A percentile compares a stretch with the other conserved stretches of the same genome.
phyloP scores from a whole-genome alignment of 192 early-diverging fungal genomes.

The Coemansia sp. region DNA sequence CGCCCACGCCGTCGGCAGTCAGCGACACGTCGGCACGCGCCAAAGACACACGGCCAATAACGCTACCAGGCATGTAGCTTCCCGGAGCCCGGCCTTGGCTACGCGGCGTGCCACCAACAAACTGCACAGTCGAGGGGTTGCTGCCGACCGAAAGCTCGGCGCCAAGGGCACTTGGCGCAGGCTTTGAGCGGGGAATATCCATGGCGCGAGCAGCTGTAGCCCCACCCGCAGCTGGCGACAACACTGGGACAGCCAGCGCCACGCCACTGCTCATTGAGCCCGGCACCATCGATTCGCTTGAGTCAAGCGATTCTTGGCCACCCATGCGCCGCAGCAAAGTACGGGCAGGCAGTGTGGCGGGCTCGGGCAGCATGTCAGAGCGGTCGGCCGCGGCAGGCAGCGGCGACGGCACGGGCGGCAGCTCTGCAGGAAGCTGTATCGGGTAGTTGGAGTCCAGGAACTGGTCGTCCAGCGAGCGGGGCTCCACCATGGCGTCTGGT shows the following conservation, averaged over 20 bases:
- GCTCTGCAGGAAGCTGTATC: constrained; percentile 49
- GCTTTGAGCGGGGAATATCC: constrained; percentile 21
- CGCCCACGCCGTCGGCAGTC: constrained; percentile 48
- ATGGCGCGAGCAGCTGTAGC: constrained; percentile 6
- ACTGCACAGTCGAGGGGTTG: constrained; percentile 10
- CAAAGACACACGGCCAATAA: constrained; percentile 45
- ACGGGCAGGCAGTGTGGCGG: constrained; percentile 41
- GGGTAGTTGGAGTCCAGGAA: constrained; percentile 50
- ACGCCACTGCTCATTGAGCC: constrained; percentile 1
- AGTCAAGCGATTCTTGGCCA: constrained; percentile 5
- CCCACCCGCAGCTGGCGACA: neutral
- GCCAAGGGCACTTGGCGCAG: neutral
- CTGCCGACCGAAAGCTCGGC: constrained; percentile 23
- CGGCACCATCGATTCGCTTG: constrained; percentile 21
- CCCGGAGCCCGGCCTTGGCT: constrained; percentile 49
- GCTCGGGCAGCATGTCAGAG: constrained; percentile 46
- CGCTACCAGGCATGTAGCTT: constrained; percentile 52
- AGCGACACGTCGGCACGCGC: constrained; percentile 47
- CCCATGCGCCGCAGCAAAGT: constrained; percentile 33
- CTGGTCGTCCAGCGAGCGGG: constrained; percentile 48
- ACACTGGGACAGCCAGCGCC: neutral
- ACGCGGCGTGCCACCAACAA: constrained; percentile 45
- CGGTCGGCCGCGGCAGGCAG: constrained; percentile 25
- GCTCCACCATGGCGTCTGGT: constrained; percentile 14
- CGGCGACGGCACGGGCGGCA: constrained; percentile 12